Evolutionary conservation across 73 alveolate genomes (phyloP).

Genomic region (Tetrahymena elliotti): DNA sequence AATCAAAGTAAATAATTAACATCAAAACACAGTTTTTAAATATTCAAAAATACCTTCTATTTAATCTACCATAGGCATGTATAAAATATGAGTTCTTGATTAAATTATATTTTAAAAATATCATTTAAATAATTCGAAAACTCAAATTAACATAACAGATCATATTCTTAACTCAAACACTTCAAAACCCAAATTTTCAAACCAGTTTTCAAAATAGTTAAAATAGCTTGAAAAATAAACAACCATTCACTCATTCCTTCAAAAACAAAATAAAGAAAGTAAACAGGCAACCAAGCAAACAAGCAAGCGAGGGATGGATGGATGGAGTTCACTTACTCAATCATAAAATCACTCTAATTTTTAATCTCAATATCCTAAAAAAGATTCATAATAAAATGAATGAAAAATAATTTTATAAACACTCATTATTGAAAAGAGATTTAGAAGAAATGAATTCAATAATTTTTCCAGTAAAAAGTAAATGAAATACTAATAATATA

Average conservation of each 20-base stretch:
- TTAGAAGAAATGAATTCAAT: background rate
- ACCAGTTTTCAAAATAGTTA: background rate
- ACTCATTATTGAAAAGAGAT: no score
- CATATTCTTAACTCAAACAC: no score
- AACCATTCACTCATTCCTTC: background rate
- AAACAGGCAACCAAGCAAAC: no score
- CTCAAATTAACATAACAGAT: background rate
- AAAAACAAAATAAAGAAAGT: background rate
- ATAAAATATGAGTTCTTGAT: background rate
- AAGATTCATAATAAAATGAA: no score
- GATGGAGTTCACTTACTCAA: no score
- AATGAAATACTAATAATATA: background rate
- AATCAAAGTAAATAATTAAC: constrained; percentile 15
- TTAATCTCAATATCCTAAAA: no score
- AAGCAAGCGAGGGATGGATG: no score
- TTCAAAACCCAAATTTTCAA: background rate
- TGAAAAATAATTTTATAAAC: no score
- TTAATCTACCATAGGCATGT: background rate
- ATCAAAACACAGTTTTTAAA: background rate
- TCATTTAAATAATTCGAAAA: background rate
- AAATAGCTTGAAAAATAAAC: background rate
- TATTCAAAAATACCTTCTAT: background rate
- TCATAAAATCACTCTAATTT: no score
- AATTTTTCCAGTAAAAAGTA: background rate
- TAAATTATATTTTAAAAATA: background rate